Conservation (phyloP, 2,329 filamentous ascomycete genomes). For the Trichoderma asperellum region DNA sequence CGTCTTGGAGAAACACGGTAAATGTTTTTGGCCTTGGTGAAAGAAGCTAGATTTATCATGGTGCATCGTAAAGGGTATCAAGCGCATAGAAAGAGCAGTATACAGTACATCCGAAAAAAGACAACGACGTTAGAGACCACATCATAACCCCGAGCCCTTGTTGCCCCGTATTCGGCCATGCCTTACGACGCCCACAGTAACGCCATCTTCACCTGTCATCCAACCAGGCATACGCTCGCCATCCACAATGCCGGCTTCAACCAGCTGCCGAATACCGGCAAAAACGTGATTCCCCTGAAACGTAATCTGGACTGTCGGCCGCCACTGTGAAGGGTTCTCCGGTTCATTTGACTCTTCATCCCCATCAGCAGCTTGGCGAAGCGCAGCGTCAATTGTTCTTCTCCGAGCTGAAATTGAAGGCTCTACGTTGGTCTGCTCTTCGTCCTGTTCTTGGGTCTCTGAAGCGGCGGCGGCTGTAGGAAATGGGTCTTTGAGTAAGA, state of each 20-base stretch:
- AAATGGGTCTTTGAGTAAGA: constrained; percentile 63
- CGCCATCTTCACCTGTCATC: constrained; percentile 86
- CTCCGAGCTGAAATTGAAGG: constrained; percentile 34
- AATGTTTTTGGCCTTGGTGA: constrained; percentile 73
- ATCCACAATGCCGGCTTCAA: constrained; percentile 76
- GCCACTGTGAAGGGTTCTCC: constrained; percentile 40
- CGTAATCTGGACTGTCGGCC: constrained; percentile 58
- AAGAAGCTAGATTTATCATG: constrained; percentile 14
- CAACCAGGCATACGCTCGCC: constrained; percentile 81
- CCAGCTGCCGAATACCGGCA: constrained; percentile 75
- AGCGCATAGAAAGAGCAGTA: constrained; percentile 33
- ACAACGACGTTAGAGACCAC: constrained; percentile 30
- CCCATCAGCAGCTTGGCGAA: constrained; percentile 39
- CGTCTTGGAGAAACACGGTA: constrained; percentile 80
- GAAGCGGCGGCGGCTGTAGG: constrained; percentile 38
- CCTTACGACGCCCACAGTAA: constrained; percentile 72
- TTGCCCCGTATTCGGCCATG: constrained; percentile 66
- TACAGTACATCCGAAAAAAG: constrained; percentile 33
- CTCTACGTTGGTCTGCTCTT: constrained; percentile 33
- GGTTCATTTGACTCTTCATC: constrained; percentile 31
- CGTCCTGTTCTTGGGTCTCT: constrained; percentile 31
- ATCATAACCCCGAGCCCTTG: constrained; percentile 58
- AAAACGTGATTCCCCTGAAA: constrained; percentile 81
- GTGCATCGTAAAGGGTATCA: constrained; percentile 39
- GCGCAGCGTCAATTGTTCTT: constrained; percentile 44